Conservation (phyloP, 2,329 filamentous ascomycete genomes). For the Claviceps quebecensis region DNA sequence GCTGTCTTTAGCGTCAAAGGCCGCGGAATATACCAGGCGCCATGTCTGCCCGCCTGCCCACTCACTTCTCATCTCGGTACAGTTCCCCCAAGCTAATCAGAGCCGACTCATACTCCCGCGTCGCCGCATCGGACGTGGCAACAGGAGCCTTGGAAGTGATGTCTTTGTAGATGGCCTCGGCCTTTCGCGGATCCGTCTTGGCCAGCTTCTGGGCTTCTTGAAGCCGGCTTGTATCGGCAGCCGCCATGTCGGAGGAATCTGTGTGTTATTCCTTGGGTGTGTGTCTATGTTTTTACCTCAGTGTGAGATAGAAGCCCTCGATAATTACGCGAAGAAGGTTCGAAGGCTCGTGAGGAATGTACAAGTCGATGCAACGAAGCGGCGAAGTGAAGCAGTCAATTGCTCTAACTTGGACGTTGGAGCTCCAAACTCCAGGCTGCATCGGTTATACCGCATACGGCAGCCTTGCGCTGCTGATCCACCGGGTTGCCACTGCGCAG, state of each 20-base stretch:
- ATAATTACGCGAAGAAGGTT: background rate
- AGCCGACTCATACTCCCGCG: conserved; percentile 83
- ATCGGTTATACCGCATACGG: no score
- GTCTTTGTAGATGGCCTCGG: conserved; percentile 77
- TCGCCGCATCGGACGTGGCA: conserved; percentile 67
- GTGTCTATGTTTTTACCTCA: background rate
- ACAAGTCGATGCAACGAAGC: background rate
- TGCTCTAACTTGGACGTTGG: no score
- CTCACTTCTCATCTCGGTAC: conserved; percentile 76
- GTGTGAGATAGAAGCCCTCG: background rate
- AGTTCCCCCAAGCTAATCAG: conserved; percentile 82
- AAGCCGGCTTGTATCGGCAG: conserved; percentile 51
- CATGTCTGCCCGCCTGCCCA: conserved; percentile 8
- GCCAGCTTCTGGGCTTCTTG: conserved; percentile 77
- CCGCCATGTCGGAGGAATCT: conserved; percentile 31
- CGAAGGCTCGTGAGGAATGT: background rate
- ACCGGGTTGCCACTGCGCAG: conserved; percentile 20
- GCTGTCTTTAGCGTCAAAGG: conserved; percentile 3
- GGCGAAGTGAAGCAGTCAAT: background rate
- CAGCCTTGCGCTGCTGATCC: no score
- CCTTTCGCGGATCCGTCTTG: conserved; percentile 68
- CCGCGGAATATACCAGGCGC: no score
- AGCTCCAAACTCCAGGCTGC: no score
- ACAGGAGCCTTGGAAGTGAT: conserved; percentile 77
- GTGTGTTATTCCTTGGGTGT: background rate